Conservation (phyloP, 2,329 filamentous ascomycete species). For the Colletotrichum liaoningense region DNA sequence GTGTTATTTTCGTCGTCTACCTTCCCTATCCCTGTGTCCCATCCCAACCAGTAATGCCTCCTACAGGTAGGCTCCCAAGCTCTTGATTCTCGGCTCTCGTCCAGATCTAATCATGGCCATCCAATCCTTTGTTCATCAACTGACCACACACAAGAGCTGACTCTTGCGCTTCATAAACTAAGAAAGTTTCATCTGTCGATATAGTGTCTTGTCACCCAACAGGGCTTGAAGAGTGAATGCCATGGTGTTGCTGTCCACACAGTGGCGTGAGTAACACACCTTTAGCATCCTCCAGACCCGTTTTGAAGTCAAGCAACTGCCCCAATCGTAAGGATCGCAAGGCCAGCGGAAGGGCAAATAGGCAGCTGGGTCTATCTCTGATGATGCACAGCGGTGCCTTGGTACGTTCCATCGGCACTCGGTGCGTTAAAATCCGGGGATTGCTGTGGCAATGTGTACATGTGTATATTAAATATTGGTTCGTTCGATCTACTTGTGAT, state of each 20-base stretch:
- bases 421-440: not conserved
- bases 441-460: slow-evolving; percentile 17
- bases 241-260: not conserved
- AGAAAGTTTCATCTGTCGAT: not conserved
- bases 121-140: not conserved
- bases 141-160: slow-evolving; percentile 11
- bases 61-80: not conserved
- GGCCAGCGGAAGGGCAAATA: not conserved
- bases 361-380: not conserved
- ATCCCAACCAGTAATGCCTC: not conserved
- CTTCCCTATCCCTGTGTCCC: slow-evolving; percentile 9
- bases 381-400: not conserved
- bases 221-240: no score
- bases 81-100: not conserved
- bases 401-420: not conserved
- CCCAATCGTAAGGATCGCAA: not conserved
- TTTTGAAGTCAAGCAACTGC: not conserved
- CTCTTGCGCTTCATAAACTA: slow-evolving; percentile 1
- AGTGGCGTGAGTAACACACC: not conserved
- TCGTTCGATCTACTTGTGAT: slow-evolving; percentile 28
- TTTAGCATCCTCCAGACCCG: not conserved
- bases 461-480: slow-evolving; percentile 26
- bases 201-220: no score
- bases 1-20: slow-evolving; percentile 14
- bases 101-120: not conserved